phyloP scores from a whole-genome alignment of 2,329 filamentous ascomycete genomes.

The Westerdykella aurantiaca region DNA sequence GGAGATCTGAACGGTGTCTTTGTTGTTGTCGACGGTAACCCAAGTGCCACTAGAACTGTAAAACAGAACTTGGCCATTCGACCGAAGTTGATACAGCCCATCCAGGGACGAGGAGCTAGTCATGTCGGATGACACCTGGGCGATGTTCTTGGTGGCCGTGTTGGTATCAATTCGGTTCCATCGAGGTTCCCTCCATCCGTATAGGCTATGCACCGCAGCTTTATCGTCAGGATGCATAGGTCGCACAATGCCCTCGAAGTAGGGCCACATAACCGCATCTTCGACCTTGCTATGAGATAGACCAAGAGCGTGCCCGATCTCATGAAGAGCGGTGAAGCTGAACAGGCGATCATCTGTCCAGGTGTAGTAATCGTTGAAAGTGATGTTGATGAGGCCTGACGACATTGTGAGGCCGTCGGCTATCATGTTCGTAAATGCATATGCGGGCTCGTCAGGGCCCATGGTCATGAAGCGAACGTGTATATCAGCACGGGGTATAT shows the following conservation, averaged over 20 bases:
- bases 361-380: constrained; percentile 25
- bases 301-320: constrained; percentile 26
- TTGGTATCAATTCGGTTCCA: constrained; percentile 22
- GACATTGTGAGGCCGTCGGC: constrained; percentile 17
- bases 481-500: constrained; percentile 17
- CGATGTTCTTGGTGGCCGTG: constrained; percentile 10
- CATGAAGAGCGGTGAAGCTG: constrained; percentile 23
- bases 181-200: constrained; percentile 24
- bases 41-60: constrained; percentile 14
- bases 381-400: constrained; percentile 24
- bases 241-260: constrained; percentile 19
- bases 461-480: constrained; percentile 19
- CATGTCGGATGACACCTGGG: constrained; percentile 15
- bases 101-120: constrained; percentile 8
- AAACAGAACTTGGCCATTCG: constrained; percentile 19
- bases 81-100: constrained; percentile 25
- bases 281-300: constrained; percentile 25
- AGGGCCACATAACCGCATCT: constrained; percentile 25
- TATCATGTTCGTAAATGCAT: constrained; percentile 22
- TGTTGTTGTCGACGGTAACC: constrained; percentile 20
- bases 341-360: constrained; percentile 25
- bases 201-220: constrained; percentile 22
- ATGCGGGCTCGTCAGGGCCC: constrained; percentile 16
- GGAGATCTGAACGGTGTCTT: constrained; percentile 22
- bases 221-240: constrained; percentile 23